Percentiles rank a stretch among this genome's conserved stretches.
These are phyloP conservation scores for Clausena lansium DNA, from an alignment of 345 rosid genomes.

Conservation along the genomic window DNA sequence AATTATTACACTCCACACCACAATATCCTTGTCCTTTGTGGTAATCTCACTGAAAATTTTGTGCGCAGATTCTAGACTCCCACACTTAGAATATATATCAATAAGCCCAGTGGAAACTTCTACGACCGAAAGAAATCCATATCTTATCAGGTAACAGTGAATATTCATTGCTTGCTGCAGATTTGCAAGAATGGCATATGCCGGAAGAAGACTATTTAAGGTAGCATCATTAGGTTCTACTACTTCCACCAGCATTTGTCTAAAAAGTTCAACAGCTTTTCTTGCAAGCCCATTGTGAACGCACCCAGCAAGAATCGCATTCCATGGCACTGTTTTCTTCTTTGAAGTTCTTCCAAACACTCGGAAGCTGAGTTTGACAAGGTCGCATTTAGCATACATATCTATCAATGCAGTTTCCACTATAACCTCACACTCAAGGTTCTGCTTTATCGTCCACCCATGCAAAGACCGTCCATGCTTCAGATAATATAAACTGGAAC, in stretches of 20 bases:
- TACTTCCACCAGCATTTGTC: conserved; percentile 43
- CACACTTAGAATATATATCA: conserved; percentile 62
- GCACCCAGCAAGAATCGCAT: conserved; percentile 67
- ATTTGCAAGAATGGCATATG: conserved; percentile 56
- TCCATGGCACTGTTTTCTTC: conserved; percentile 63
- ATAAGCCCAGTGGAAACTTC: conserved; percentile 55
- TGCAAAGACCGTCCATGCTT: conserved; percentile 65
- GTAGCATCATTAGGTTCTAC: conserved; percentile 52
- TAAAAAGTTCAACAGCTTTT: conserved; percentile 48
- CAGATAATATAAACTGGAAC: conserved; percentile 44
- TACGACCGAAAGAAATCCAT: conserved; percentile 48
- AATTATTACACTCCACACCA: conserved; percentile 59
- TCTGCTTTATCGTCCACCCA: conserved; percentile 69
- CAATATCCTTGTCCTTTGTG: conserved; percentile 42
- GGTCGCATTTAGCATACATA: conserved; percentile 80
- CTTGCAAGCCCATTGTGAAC: conserved; percentile 41
- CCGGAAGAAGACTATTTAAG: conserved; percentile 62
- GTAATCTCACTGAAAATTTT: conserved; percentile 46
- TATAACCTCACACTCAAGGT: conserved; percentile 39
- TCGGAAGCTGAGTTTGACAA: conserved; percentile 46
- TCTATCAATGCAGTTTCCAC: conserved; percentile 79
- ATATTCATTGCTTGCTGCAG: conserved; percentile 46
- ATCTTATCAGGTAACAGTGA: conserved; percentile 45
- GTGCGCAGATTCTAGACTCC: conserved; percentile 53
- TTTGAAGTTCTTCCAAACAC: conserved; percentile 51